Percentiles rank a stretch among this genome's conserved stretches.
Evolutionary conservation across 2,329 filamentous ascomycete species (phyloP).

Genomic region (Tolypocladium capitatum): DNA sequence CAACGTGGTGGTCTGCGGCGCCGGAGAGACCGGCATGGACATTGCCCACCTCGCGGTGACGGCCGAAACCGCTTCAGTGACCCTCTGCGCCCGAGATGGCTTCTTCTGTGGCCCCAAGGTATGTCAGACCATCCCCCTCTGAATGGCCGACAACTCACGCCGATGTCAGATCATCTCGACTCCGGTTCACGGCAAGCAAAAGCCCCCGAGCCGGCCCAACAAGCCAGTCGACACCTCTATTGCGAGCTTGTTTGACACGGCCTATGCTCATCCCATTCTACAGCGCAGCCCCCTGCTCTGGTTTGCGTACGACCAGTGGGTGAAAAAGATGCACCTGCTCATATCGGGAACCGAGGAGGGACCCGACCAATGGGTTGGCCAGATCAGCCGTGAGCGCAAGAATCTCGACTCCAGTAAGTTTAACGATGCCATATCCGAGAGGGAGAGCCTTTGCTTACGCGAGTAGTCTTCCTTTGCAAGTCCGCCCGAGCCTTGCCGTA

Average conservation of each 20-base stretch:
- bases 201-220: conserved; percentile 13
- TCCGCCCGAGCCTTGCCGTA: conserved; percentile 29
- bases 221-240: conserved; percentile 33
- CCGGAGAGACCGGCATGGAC: conserved; percentile 33
- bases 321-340: conserved; percentile 27
- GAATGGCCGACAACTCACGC: not conserved
- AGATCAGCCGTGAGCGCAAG: conserved; percentile 23
- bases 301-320: conserved; percentile 31
- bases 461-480: conserved; percentile 29
- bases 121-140: not conserved
- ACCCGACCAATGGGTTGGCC: conserved; percentile 34
- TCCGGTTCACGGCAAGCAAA: conserved; percentile 4
- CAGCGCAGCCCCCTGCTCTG: conserved; percentile 29
- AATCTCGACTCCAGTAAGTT: conserved; percentile 20
- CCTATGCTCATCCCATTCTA: conserved; percentile 33
- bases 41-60: conserved; percentile 30
- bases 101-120: conserved; percentile 33
- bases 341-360: conserved; percentile 32
- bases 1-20: conserved; percentile 28
- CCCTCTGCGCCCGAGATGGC: conserved; percentile 30
- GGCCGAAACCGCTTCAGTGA: conserved; percentile 25
- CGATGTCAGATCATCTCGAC: conserved; percentile 12
- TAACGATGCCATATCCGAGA: not conserved
- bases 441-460: not conserved
- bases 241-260: conserved; percentile 36